These are phyloP conservation scores for Scutellaria minor DNA, from an alignment of 257 asterid genomes.

Conservation along the genomic window DNA sequence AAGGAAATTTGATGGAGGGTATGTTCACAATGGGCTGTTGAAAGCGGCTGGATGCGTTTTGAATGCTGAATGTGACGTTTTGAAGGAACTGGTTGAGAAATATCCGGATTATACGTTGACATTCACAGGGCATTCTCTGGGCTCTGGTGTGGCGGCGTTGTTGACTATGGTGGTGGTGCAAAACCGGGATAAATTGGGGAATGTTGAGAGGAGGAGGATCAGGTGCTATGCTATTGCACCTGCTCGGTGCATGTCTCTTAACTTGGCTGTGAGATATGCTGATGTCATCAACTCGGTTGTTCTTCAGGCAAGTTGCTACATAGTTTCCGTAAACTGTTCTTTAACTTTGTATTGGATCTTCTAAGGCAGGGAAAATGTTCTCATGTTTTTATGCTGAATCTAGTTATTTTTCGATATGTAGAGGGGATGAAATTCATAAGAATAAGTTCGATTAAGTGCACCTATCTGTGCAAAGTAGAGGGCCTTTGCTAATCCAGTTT, in stretches of 20 bases:
- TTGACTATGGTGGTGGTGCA: constrained; percentile 76
- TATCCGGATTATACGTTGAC: constrained; percentile 74
- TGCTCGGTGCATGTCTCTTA: constrained; percentile 88
- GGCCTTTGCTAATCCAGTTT: not conserved
- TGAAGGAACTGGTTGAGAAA: constrained; percentile 65
- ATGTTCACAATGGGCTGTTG: constrained; percentile 82
- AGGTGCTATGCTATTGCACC: constrained; percentile 93
- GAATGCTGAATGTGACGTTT: constrained; percentile 58
- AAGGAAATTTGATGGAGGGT: constrained; percentile 80
- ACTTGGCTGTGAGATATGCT: constrained; percentile 87
- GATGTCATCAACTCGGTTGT: constrained; percentile 89
- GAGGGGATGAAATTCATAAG: not conserved
- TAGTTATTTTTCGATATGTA: not conserved
- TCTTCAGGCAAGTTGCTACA: constrained; percentile 69
- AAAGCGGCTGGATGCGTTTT: constrained; percentile 75
- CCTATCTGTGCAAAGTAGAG: not conserved
- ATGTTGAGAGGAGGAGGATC: constrained; percentile 66
- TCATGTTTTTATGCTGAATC: not conserved
- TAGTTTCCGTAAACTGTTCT: constrained; percentile 6
- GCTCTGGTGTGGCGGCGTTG: constrained; percentile 87
- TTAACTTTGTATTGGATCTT: constrained; percentile 22
- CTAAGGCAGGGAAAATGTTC: not conserved
- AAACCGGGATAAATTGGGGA: constrained; percentile 65
- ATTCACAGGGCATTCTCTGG: constrained; percentile 82
- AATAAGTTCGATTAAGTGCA: not conserved